These are phyloP conservation scores for Aspergillus jensenii DNA, from an alignment of 2,329 filamentous ascomycete genomes.

Conservation along the genomic window DNA sequence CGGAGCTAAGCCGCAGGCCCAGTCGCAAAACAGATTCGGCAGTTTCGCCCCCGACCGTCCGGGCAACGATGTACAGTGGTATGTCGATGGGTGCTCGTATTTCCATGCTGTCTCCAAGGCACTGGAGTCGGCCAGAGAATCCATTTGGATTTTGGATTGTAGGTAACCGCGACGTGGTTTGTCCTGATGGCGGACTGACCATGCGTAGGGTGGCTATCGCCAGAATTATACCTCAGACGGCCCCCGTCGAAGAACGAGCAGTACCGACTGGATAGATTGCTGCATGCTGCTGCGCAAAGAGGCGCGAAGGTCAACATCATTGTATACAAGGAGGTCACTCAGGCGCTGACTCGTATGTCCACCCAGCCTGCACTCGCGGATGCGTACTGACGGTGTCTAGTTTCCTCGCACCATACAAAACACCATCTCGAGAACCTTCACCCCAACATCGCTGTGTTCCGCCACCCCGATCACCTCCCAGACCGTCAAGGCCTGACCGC, in stretches of 20 bases:
- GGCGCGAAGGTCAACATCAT: constrained; percentile 84
- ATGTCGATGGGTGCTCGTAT: constrained; percentile 79
- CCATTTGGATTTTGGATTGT: constrained; percentile 83
- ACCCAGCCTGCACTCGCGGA: not conserved
- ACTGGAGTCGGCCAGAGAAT: constrained; percentile 72
- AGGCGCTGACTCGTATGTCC: constrained; percentile 74
- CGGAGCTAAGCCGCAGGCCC: constrained; percentile 36
- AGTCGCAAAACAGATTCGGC: constrained; percentile 54
- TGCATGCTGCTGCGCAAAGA: constrained; percentile 76
- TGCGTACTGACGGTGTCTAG: constrained; percentile 30
- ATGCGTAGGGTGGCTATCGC: constrained; percentile 70
- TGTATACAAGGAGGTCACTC: constrained; percentile 87
- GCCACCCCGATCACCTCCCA: constrained; percentile 84
- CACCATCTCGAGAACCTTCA: constrained; percentile 73
- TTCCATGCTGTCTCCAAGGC: constrained; percentile 83
- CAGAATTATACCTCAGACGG: constrained; percentile 80
- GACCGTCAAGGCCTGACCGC: constrained; percentile 67
- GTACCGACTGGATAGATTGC: constrained; percentile 80
- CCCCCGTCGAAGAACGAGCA: constrained; percentile 78
- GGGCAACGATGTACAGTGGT: constrained; percentile 79
- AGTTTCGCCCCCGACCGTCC: constrained; percentile 72
- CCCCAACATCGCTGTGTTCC: constrained; percentile 82
- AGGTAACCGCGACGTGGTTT: constrained; percentile 13
- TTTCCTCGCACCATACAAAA: constrained; percentile 74
- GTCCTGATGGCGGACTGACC: constrained; percentile 3